A percentile compares a stretch with the other conserved stretches of the same genome.
These are phyloP conservation scores for Carex parvula DNA, from an alignment of 176 grass and related monocot species.

Conservation along the genomic window DNA sequence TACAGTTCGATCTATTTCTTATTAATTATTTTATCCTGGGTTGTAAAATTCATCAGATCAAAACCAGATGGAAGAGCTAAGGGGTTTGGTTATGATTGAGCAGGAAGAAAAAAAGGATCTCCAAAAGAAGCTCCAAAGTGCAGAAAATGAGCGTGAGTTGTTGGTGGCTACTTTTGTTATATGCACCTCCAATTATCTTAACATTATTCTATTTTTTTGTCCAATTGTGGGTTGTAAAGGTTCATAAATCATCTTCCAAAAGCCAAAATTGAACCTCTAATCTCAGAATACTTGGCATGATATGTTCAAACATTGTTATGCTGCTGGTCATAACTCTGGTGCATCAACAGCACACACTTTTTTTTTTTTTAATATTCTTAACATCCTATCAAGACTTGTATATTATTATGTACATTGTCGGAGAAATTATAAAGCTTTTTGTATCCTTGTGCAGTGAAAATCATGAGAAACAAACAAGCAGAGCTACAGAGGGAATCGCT, in stretches of 20 bases:
- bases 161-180: neutral
- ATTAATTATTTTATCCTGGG: neutral
- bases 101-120: slow-evolving; percentile 75
- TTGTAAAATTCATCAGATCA: slow-evolving; percentile 40
- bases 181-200: neutral
- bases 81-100: slow-evolving; percentile 59
- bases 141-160: slow-evolving; percentile 71
- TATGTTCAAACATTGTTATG: neutral
- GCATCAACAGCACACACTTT: neutral
- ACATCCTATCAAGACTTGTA: neutral
- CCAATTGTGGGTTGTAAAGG: neutral
- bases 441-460: slow-evolving; percentile 41
- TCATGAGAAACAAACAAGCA: slow-evolving; percentile 49
- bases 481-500: slow-evolving; percentile 75
- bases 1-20: neutral
- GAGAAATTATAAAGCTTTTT: slow-evolving; percentile 6
- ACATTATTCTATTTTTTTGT: neutral
- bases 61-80: slow-evolving; percentile 63
- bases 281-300: neutral
- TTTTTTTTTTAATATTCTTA: neutral
- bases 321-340: neutral
- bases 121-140: slow-evolving; percentile 56
- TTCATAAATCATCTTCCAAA: neutral
- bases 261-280: neutral
- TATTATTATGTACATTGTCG: neutral